phyloP scores from a whole-genome alignment of 2,329 filamentous ascomycete species.

The Periconia sp. region DNA sequence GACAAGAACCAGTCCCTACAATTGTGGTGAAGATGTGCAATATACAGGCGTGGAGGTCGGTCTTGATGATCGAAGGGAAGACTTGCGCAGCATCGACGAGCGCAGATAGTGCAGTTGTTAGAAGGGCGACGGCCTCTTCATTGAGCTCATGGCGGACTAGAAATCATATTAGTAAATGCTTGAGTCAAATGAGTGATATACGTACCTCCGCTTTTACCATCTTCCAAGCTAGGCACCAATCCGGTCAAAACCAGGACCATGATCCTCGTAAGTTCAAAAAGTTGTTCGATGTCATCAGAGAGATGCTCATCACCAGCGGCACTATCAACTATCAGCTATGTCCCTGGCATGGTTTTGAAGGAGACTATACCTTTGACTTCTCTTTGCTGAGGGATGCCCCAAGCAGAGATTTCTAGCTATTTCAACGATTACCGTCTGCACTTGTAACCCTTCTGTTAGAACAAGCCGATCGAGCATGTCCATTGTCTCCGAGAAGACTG shows the following conservation, averaged over 20 bases:
- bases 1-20: constrained; percentile 83
- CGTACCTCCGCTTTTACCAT: constrained; percentile 51
- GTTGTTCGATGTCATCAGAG: constrained; percentile 95
- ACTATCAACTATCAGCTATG: constrained; percentile 20
- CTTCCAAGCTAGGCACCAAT: constrained; percentile 80
- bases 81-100: constrained; percentile 94
- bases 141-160: constrained; percentile 77
- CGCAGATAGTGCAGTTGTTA: constrained; percentile 81
- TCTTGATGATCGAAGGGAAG: constrained; percentile 95
- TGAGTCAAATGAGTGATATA: background rate
- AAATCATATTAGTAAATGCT: constrained; percentile 53
- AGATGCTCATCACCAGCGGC: constrained; percentile 70
- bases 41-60: constrained; percentile 94
- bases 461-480: constrained; percentile 92
- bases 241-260: constrained; percentile 92
- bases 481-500: constrained; percentile 96
- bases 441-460: constrained; percentile 85
- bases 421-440: constrained; percentile 91
- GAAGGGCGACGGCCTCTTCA: constrained; percentile 82
- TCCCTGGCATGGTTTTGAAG: background rate
- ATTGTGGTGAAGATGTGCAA: constrained; percentile 96
- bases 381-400: constrained; percentile 86
- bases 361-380: constrained; percentile 61
- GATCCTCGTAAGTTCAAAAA: constrained; percentile 95
- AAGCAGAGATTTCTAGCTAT: constrained; percentile 91